Conservation (phyloP, 2,329 filamentous ascomycete species). For the Fonsecaea nubica region DNA sequence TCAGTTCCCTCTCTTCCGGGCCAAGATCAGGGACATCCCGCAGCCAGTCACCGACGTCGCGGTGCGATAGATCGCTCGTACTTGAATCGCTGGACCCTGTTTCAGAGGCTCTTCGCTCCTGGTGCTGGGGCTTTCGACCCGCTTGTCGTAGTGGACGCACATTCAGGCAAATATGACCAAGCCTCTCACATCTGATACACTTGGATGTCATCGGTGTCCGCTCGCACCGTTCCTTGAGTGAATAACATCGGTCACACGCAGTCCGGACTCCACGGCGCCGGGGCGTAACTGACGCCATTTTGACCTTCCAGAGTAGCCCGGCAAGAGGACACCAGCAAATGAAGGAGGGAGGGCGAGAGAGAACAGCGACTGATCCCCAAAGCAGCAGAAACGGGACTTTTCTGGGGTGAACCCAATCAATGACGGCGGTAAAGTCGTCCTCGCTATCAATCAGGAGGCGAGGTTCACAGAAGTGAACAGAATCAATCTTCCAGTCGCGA, state of each 20-base stretch:
- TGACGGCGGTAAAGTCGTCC: background rate
- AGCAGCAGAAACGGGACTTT: background rate
- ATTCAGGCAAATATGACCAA: slow-evolving; percentile 21
- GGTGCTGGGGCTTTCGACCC: slow-evolving; percentile 18
- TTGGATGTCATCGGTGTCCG: slow-evolving; percentile 12
- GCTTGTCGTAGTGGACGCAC: slow-evolving; percentile 21
- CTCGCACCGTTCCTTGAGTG: slow-evolving; percentile 29
- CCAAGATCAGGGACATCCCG: slow-evolving; percentile 11
- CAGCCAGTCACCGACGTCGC: slow-evolving; percentile 19
- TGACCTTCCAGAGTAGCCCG: background rate
- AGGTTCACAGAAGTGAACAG: no score
- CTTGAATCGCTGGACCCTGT: slow-evolving; percentile 13
- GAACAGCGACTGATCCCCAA: slow-evolving; percentile 1
- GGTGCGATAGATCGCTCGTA: slow-evolving; percentile 6
- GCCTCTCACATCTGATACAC: slow-evolving; percentile 25
- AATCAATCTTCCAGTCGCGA: no score
- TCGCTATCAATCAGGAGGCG: background rate
- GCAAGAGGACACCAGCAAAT: background rate
- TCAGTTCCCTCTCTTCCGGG: slow-evolving; percentile 22
- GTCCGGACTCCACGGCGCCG: slow-evolving; percentile 13
- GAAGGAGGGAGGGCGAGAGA: background rate
- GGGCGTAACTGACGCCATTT: slow-evolving; percentile 16
- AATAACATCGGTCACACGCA: slow-evolving; percentile 29
- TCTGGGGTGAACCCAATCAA: background rate
- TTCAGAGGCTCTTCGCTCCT: slow-evolving; percentile 9